These are phyloP conservation scores for Mycosarcoma maydis DNA, from an alignment of 1,284 basidiomycete species.

Conservation along the genomic window DNA sequence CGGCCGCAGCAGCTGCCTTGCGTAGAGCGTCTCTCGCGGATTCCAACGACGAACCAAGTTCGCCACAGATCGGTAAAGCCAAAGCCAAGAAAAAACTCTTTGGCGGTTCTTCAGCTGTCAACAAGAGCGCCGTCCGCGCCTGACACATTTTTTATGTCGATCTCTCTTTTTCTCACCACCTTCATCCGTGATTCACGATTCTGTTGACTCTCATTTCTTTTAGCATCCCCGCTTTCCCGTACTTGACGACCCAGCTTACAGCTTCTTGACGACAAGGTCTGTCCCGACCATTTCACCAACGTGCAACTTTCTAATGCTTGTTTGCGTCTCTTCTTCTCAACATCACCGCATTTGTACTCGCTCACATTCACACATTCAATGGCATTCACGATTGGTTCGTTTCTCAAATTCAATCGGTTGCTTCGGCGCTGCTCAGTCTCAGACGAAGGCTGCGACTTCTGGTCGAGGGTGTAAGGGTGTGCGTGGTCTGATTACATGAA, in stretches of 20 bases:
- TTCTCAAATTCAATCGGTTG: no score
- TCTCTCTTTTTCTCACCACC: background rate
- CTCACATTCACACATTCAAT: background rate
- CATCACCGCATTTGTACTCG: conserved; percentile 23
- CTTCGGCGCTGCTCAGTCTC: no score
- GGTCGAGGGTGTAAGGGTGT: no score
- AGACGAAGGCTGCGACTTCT: no score
- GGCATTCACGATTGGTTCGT: conserved; percentile 1
- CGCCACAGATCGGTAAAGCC: conserved; percentile 13
- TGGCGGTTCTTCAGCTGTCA: conserved; percentile 30
- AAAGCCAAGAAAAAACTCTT: conserved; percentile 48
- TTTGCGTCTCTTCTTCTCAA: background rate
- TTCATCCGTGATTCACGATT: no score
- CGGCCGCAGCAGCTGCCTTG: conserved; percentile 43
- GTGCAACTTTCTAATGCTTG: background rate
- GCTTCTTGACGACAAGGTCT: background rate
- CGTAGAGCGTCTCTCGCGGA: conserved; percentile 22
- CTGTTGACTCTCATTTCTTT: no score
- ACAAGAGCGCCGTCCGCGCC: conserved; percentile 32
- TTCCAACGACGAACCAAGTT: conserved; percentile 11
- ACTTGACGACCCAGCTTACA: background rate
- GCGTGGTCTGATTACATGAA: no score
- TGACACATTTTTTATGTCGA: conserved; percentile 3
- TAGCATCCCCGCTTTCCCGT: no score
- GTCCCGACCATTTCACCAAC: background rate